A percentile compares a stretch with the other conserved stretches of the same genome.
Evolutionary conservation across 495 filamentous ascomycete genomes (phyloP).

Genomic region (Tuber umbilicatum): DNA sequence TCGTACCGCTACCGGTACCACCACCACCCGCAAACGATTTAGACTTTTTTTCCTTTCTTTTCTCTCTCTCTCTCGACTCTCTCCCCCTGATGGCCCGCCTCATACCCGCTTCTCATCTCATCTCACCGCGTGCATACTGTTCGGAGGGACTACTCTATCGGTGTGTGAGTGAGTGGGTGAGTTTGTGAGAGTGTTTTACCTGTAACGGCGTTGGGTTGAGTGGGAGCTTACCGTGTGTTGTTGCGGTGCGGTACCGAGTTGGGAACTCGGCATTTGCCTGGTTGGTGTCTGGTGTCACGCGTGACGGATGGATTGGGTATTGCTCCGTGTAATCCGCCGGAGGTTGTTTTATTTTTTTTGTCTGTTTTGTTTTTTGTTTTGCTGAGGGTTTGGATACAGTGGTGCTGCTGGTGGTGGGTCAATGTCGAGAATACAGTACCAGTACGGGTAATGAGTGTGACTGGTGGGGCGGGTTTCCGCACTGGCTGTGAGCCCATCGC

Average conservation of each 20-base stretch:
- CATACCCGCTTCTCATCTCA: not conserved
- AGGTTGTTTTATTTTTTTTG: not conserved
- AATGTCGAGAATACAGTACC: too few relatives aligned
- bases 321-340: not conserved
- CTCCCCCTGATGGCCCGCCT: not conserved
- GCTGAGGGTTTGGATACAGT: not conserved
- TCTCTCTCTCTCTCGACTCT: not conserved
- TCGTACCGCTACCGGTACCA: not conserved
- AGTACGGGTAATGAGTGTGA: too few relatives aligned
- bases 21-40: not conserved
- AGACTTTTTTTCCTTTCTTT: not conserved
- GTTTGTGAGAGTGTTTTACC: not conserved
- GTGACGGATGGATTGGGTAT: not conserved
- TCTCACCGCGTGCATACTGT: not conserved
- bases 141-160: not conserved
- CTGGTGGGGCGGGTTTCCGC: too few relatives aligned
- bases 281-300: not conserved
- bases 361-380: not conserved
- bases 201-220: not conserved
- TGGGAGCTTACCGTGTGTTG: not conserved
- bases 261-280: not conserved
- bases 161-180: not conserved
- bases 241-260: not conserved
- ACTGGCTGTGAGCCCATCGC: not conserved
- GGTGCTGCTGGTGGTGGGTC: not conserved